Evolutionary conservation across 345 rosid species (phyloP).

Genomic region (Gossypium sturtianum): DNA sequence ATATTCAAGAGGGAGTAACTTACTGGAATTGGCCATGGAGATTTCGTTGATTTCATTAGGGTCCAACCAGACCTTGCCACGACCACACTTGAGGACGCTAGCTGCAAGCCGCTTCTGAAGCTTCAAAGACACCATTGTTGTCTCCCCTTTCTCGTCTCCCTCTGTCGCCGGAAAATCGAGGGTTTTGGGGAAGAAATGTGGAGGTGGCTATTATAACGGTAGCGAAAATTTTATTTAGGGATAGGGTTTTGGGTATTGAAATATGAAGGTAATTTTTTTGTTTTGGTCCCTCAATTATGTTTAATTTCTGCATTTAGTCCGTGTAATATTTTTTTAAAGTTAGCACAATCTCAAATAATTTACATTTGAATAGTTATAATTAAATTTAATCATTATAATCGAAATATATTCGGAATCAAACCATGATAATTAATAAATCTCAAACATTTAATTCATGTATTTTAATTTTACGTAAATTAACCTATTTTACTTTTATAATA

Average conservation of each 20-base stretch:
- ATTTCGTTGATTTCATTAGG: conserved; percentile 58
- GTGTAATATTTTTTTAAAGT: no score
- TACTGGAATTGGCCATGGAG: conserved; percentile 78
- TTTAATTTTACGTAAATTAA: no score
- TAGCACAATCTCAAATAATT: no score
- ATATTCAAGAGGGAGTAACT: background rate
- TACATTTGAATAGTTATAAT: no score
- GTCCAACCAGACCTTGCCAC: conserved; percentile 65
- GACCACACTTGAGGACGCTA: conserved; percentile 63
- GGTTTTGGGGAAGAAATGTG: background rate
- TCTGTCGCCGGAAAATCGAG: background rate
- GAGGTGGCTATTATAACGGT: background rate
- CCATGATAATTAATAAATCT: no score
- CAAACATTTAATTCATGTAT: no score
- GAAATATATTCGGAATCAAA: no score
- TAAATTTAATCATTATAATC: no score
- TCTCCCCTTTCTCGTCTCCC: background rate
- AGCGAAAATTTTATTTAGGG: background rate
- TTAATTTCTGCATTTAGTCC: no score
- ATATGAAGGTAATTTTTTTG: background rate
- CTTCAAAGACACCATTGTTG: conserved; percentile 55
- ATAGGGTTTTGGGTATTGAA: conserved; percentile 21
- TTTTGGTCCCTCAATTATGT: no score
- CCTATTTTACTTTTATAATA: no score
- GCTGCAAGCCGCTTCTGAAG: conserved; percentile 68